Evolutionary conservation across 352 stramenopile species (phyloP).

Genomic region (Phytopythium aichiense): DNA sequence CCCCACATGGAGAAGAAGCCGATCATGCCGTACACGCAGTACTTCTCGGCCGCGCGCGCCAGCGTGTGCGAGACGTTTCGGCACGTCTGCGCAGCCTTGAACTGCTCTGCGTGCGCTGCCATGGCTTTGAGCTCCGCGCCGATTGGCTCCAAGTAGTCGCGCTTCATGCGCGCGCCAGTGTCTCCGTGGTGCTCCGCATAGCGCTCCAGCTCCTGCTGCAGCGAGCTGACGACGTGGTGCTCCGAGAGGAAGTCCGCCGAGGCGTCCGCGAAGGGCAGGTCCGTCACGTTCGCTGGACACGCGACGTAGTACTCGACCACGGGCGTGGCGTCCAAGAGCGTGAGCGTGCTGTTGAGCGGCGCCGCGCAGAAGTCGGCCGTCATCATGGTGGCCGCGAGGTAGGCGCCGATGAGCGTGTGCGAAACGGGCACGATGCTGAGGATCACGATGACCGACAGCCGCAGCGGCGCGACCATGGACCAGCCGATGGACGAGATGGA

Average conservation of each 20-base stretch:
- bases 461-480: constrained; percentile 70
- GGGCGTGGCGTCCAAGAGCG: constrained; percentile 46
- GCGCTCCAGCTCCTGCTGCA: constrained; percentile 49
- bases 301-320: constrained; percentile 59
- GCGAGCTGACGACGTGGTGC: constrained; percentile 16
- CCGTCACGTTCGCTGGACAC: constrained; percentile 47
- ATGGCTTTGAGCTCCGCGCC: constrained; percentile 38
- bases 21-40: constrained; percentile 79
- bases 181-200: constrained; percentile 50
- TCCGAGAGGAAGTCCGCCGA: constrained; percentile 20
- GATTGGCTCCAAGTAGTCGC: constrained; percentile 71
- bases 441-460: constrained; percentile 72
- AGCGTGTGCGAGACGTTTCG: constrained; percentile 37
- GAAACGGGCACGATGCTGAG: constrained; percentile 75
- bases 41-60: constrained; percentile 43
- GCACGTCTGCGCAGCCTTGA: constrained; percentile 50
- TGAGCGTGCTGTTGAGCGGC: constrained; percentile 57
- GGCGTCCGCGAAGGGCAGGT: constrained; percentile 34
- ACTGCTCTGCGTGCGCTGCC: constrained; percentile 20
- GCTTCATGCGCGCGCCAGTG: constrained; percentile 56
- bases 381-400: constrained; percentile 76
- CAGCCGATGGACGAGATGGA: constrained; percentile 79
- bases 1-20: constrained; percentile 86
- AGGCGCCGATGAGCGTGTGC: constrained; percentile 75
- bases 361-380: constrained; percentile 77